Percentiles rank a stretch among this genome's conserved stretches.
These are phyloP conservation scores for Porcisia hertigi DNA, from an alignment of 208 protist species.

Conservation along the genomic window DNA sequence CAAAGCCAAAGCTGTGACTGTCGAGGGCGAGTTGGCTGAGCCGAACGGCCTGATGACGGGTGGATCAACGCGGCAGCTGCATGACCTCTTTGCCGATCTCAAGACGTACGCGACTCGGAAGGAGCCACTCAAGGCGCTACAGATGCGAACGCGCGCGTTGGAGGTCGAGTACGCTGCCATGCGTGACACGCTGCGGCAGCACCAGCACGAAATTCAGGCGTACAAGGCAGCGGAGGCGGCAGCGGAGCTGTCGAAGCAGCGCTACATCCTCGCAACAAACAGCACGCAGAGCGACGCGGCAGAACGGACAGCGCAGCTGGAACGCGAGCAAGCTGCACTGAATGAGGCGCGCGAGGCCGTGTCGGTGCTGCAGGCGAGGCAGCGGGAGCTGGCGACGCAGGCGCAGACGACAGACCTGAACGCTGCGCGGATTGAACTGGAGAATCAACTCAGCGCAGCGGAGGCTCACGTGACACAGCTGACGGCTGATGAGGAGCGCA, in stretches of 20 bases:
- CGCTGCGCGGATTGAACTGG: slow-evolving; percentile 43
- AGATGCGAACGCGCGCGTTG: slow-evolving; percentile 33
- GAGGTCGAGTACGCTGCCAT: slow-evolving; percentile 50
- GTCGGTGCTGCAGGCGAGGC: slow-evolving; percentile 31
- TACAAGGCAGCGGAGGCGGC: slow-evolving; percentile 67
- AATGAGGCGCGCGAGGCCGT: slow-evolving; percentile 36
- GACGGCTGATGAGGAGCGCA: slow-evolving; percentile 49
- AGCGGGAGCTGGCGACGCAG: slow-evolving; percentile 39
- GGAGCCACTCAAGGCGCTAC: slow-evolving; percentile 55
- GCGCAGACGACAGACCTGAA: slow-evolving; percentile 43
- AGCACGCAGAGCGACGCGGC: slow-evolving; percentile 20
- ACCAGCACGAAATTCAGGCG: slow-evolving; percentile 38
- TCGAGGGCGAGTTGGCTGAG: slow-evolving; percentile 98
- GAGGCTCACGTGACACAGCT: slow-evolving; percentile 46
- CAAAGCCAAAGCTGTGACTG: slow-evolving; percentile 93
- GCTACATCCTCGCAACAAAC: slow-evolving; percentile 38
- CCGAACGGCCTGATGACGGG: slow-evolving; percentile 98
- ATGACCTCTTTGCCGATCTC: slow-evolving; percentile 76
- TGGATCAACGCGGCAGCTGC: slow-evolving; percentile 81
- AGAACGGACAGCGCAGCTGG: slow-evolving; percentile 51
- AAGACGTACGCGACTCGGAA: slow-evolving; percentile 40
- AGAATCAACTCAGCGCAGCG: slow-evolving; percentile 53
- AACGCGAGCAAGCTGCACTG: slow-evolving; percentile 26
- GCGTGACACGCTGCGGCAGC: slow-evolving; percentile 46
- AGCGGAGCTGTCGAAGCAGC: slow-evolving; percentile 49